Evolutionary conservation across 768 basidiomycete genomes (phyloP).

Genomic region (Psilocybe tampanensis): DNA sequence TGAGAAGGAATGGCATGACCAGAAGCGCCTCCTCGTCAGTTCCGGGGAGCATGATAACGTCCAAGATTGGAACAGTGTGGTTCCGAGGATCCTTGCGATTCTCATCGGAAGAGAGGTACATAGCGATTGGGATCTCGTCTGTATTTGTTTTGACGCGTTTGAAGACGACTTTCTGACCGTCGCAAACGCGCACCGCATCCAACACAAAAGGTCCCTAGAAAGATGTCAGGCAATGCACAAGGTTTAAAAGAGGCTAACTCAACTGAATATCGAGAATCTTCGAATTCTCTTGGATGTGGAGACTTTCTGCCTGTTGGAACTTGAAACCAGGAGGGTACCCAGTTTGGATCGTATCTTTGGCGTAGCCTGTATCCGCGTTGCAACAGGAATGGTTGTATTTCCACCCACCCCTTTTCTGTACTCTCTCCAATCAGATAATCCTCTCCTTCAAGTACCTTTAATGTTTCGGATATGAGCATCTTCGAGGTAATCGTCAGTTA

Average conservation of each 20-base stretch:
- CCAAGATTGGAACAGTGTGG: slow-evolving; percentile 11
- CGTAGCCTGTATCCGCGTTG: slow-evolving; percentile 5
- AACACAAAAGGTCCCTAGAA: not conserved
- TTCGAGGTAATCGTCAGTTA: not conserved
- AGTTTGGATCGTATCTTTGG: slow-evolving; percentile 10
- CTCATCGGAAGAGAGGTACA: not conserved
- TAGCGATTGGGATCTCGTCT: slow-evolving; percentile 7
- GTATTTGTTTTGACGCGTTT: slow-evolving; percentile 11
- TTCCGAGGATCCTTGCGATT: slow-evolving; percentile 7
- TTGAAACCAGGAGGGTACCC: slow-evolving; percentile 8
- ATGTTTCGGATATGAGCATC: not conserved
- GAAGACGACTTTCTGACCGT: slow-evolving; percentile 14
- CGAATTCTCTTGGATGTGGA: not conserved
- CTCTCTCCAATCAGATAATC: not conserved
- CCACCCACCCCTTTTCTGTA: slow-evolving; percentile 3
- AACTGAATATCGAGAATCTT: not conserved
- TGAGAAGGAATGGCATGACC: slow-evolving; percentile 14
- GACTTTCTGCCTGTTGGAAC: not conserved
- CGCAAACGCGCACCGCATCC: slow-evolving; percentile 7
- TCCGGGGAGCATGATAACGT: slow-evolving; percentile 13
- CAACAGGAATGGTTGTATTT: slow-evolving; percentile 3
- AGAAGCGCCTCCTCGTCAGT: slow-evolving; percentile 6
- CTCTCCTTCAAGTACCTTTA: not conserved
- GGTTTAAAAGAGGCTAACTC: not conserved
- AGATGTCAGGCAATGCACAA: not conserved